phyloP scores from a whole-genome alignment of 192 early-diverging fungal species.

The Geranomyces variabilis region DNA sequence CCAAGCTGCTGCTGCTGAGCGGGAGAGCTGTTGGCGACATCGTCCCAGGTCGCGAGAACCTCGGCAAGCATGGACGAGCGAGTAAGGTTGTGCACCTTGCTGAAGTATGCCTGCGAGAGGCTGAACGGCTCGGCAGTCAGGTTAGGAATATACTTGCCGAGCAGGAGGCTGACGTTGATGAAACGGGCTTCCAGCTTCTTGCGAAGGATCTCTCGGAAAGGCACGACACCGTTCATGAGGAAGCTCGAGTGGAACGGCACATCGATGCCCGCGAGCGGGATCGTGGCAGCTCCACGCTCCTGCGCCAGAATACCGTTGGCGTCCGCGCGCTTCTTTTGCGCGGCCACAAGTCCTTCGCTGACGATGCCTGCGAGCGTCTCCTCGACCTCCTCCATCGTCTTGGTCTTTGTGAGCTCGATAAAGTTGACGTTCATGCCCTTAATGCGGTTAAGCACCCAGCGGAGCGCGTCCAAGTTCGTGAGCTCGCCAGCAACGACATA shows the following conservation, averaged over 20 bases:
- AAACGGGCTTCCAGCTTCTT: slow-evolving; percentile 82
- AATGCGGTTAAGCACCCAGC: slow-evolving; percentile 84
- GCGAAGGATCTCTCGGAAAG: slow-evolving; percentile 86
- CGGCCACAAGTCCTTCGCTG: slow-evolving; percentile 67
- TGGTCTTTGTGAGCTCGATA: slow-evolving; percentile 79
- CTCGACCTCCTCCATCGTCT: slow-evolving; percentile 83
- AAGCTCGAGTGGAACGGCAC: slow-evolving; percentile 97
- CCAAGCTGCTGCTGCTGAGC: slow-evolving; percentile 84
- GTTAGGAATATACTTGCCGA: slow-evolving; percentile 93
- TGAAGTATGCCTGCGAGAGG: slow-evolving; percentile 75
- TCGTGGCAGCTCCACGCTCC: slow-evolving; percentile 88
- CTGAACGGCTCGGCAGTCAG: slow-evolving; percentile 89
- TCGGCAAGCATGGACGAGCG: slow-evolving; percentile 74
- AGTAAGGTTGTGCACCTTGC: slow-evolving; percentile 70
- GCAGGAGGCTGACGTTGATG: slow-evolving; percentile 80
- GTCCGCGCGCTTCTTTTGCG: slow-evolving; percentile 63
- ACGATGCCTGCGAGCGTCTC: slow-evolving; percentile 79
- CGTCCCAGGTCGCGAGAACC: slow-evolving; percentile 80
- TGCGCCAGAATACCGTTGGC: slow-evolving; percentile 67
- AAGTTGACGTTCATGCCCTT: slow-evolving; percentile 86
- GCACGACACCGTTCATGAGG: slow-evolving; percentile 87
- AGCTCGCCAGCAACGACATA: slow-evolving; percentile 92
- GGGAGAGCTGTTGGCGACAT: slow-evolving; percentile 67
- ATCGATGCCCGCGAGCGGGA: slow-evolving; percentile 89
- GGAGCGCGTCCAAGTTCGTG: slow-evolving; percentile 77